These are phyloP conservation scores for Rhododendron griersonianum DNA, from an alignment of 148 eudicot species.

Conservation along the genomic window DNA sequence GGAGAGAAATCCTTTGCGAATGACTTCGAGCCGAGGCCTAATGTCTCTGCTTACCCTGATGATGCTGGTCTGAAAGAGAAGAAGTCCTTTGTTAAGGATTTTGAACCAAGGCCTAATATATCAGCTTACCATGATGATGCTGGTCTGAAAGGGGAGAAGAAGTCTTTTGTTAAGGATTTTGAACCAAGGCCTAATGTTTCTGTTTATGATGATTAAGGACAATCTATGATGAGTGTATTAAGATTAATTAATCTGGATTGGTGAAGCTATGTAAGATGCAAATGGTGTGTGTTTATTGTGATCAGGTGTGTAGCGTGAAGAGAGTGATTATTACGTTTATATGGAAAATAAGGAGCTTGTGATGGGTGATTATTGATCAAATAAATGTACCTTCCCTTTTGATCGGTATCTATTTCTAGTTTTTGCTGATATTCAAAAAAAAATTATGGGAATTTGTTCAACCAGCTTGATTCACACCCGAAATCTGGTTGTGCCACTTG, in stretches of 20 bases:
- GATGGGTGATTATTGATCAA: background rate
- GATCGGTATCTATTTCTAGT: too few species aligned
- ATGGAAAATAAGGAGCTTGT: background rate
- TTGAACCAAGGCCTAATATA: conserved; percentile 9
- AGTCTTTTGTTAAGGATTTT: conserved; percentile 8
- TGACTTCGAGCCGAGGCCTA: conserved; percentile 28
- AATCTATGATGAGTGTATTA: too few species aligned
- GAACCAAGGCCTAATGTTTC: conserved; percentile 12
- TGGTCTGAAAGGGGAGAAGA: conserved; percentile 1
- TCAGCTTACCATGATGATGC: background rate
- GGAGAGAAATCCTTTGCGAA: background rate
- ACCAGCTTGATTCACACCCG: background rate
- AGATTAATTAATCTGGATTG: background rate
- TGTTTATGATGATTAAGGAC: conserved; percentile 3
- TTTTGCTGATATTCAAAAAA: background rate
- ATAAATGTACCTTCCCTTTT: background rate
- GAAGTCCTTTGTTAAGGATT: conserved; percentile 1
- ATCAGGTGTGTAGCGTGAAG: background rate
- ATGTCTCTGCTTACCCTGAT: background rate
- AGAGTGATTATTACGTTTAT: background rate
- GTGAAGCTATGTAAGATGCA: background rate
- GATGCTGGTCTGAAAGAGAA: background rate
- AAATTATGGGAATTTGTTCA: background rate
- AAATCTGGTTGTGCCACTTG: too few species aligned
- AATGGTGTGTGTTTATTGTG: background rate